Conservation (phyloP, 2,329 filamentous ascomycete genomes). For the Arthroderma uncinatum region DNA sequence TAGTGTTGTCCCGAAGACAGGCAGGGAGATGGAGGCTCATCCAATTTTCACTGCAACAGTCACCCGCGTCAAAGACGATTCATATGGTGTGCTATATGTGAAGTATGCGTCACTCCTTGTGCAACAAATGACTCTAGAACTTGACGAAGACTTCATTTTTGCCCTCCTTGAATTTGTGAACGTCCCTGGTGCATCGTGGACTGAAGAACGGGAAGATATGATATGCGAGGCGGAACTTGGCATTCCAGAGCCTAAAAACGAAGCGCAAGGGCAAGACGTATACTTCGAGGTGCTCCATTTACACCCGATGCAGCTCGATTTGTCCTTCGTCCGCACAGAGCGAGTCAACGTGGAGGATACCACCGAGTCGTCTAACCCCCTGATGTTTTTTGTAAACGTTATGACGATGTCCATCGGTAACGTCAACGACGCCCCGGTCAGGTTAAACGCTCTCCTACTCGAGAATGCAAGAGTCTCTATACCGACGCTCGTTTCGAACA, state of each 20-base stretch:
- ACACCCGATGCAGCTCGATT: constrained; percentile 93
- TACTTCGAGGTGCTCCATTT: constrained; percentile 97
- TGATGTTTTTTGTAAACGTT: constrained; percentile 98
- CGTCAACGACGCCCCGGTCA: constrained; percentile 91
- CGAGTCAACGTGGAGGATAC: constrained; percentile 94
- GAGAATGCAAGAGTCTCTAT: constrained; percentile 92
- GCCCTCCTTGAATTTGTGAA: constrained; percentile 91
- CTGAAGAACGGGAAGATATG: constrained; percentile 67
- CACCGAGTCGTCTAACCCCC: constrained; percentile 74
- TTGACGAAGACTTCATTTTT: constrained; percentile 97
- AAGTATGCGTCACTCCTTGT: constrained; percentile 91
- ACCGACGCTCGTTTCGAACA: constrained; percentile 68
- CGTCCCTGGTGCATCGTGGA: constrained; percentile 80
- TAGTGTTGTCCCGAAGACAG: constrained; percentile 93
- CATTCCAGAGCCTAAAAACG: constrained; percentile 79
- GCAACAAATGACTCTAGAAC: constrained; percentile 95
- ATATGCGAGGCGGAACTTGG: constrained; percentile 83
- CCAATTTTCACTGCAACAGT: constrained; percentile 87
- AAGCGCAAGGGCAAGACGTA: constrained; percentile 79
- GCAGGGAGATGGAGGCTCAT: constrained; percentile 90
- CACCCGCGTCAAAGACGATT: constrained; percentile 93
- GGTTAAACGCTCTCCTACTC: constrained; percentile 83
- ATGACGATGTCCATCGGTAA: constrained; percentile 99
- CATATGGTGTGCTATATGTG: constrained; percentile 94
- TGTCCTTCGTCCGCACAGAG: constrained; percentile 95